Evolutionary conservation across 441 rosid species (phyloP), one percentile per base, ranked within the genome.

Genomic region (Populus hybrid): DNA sequence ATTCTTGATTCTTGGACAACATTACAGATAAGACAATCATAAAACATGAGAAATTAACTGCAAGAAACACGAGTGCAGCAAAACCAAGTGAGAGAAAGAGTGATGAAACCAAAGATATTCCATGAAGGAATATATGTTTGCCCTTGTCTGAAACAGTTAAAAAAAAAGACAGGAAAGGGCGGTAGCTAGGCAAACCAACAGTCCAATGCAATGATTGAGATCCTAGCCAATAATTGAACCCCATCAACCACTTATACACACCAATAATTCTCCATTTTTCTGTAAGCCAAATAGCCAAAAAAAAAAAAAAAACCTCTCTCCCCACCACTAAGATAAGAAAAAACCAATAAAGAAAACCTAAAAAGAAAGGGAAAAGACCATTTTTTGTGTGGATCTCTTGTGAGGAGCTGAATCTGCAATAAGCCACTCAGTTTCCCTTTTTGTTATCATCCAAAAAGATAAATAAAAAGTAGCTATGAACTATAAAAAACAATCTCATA

Each of bases 141-240:
- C 59, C 9, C 68, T 80, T 75, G 65, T 75, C 73, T 34, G 72
- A 84, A 81, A 77, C 69, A 66, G 82, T 74, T 28, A 76, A 78
- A 78, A 73, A 82, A 77, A 75, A 75, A 74, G 6, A 21, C 16
- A 79, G 18, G 26, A 26, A 28, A 73, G 21, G 50, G 67, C 34
- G 71, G 70, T 35, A 59, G 67, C 26, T 63, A 30, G 70, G 78
- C 69, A 50, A 78, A 70, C 36, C 77, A 67, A 82, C 74, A 81
- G 85, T 82, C 34, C 67, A 77, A 67, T 79, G 68, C 85, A 89
- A 89, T 89, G 81, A 89, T 89, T 89, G 89, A 82, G 83, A 86
- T 74, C 73, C 67, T 10, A 28, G 74, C 80, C 88, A 89, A 86
- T 88, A 84, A 89, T 89, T 86, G 90, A 85, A 84, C 72, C 76